These are phyloP conservation scores for Balansia obtecta DNA, from an alignment of 2,329 filamentous ascomycete species.

Conservation along the genomic window DNA sequence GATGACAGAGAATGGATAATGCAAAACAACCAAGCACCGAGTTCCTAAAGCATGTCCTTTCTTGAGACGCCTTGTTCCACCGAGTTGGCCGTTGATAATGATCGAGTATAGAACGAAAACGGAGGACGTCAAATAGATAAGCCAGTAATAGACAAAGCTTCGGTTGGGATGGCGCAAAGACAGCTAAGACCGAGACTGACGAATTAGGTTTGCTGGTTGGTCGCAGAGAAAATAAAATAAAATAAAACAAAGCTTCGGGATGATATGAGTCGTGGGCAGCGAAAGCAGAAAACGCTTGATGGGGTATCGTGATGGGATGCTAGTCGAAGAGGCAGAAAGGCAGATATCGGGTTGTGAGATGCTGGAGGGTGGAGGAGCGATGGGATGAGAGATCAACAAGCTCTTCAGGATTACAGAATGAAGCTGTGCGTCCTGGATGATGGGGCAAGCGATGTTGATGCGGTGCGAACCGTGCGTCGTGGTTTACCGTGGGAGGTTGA, in stretches of 20 bases:
- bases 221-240: too few relatives aligned
- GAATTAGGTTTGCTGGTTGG: too few relatives aligned
- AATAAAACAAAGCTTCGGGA: not conserved
- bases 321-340: not conserved
- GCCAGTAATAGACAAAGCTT: not conserved
- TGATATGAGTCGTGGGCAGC: not conserved
- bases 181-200: not conserved
- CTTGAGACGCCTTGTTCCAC: not conserved
- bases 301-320: conserved; percentile 3
- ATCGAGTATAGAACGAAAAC: not conserved
- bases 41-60: conserved; percentile 10
- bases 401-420: not conserved
- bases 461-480: conserved; percentile 3
- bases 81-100: not conserved
- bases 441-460: conserved; percentile 1
- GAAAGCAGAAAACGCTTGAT: not conserved
- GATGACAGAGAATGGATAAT: not conserved
- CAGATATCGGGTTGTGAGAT: not conserved
- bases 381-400: not conserved
- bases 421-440: not conserved
- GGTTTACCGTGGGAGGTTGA: not conserved
- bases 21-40: not conserved
- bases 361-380: not conserved
- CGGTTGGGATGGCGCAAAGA: not conserved
- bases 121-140: not conserved